phyloP scores from a whole-genome alignment of 768 basidiomycete species.

The Suillus alpinus region DNA sequence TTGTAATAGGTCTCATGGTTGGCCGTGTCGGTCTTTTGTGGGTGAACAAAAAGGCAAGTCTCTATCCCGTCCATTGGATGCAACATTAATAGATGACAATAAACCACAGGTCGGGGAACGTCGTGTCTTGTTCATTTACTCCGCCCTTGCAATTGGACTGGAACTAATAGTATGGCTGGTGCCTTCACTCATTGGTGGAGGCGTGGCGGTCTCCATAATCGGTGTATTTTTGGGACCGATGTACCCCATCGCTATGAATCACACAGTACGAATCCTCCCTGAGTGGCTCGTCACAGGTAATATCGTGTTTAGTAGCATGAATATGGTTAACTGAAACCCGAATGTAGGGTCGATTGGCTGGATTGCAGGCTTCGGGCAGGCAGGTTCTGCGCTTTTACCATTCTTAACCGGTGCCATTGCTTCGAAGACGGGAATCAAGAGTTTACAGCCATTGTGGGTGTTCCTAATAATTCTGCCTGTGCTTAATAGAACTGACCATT shows the following conservation, averaged over 20 bases:
- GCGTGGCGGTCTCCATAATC: constrained; percentile 59
- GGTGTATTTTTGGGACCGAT: constrained; percentile 74
- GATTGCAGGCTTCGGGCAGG: constrained; percentile 50
- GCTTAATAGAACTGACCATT: neutral
- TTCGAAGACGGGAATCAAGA: constrained; percentile 38
- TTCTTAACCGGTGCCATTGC: constrained; percentile 49
- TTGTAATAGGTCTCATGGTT: constrained; percentile 22
- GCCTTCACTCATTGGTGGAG: constrained; percentile 62
- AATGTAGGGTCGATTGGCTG: constrained; percentile 40
- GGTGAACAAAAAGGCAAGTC: constrained; percentile 25
- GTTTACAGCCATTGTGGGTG: constrained; percentile 49
- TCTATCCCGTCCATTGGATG: too few species aligned
- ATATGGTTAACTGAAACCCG: constrained; percentile 33
- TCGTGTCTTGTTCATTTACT: constrained; percentile 27
- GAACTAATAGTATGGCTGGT: constrained; percentile 70
- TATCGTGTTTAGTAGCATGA: neutral
- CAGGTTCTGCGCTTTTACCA: constrained; percentile 50
- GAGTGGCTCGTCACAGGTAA: constrained; percentile 31
- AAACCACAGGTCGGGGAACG: constrained; percentile 29
- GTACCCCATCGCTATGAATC: constrained; percentile 53
- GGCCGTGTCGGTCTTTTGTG: constrained; percentile 29
- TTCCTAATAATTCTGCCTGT: neutral
- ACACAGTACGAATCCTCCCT: constrained; percentile 34
- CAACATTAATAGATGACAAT: neutral
- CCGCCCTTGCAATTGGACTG: constrained; percentile 41